A percentile compares a stretch with the other conserved stretches of the same genome.
phyloP scores from a whole-genome alignment of 2,329 filamentous ascomycete species.

The Nothophaeocryptopus gaeumannii region DNA sequence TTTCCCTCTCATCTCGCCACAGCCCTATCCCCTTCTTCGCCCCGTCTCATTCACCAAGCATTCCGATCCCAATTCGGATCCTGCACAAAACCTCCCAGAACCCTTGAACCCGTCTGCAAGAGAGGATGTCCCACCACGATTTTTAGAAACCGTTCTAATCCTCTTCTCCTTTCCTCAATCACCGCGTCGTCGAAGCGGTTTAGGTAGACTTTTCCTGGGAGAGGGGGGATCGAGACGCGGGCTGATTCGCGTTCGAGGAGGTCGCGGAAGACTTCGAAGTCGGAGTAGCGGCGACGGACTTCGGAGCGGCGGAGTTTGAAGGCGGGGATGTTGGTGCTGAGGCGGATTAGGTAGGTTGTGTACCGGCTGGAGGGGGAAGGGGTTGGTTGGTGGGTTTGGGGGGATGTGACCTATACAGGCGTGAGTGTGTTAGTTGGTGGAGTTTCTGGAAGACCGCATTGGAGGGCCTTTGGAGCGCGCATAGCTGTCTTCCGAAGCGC shows the following conservation, averaged over 20 bases:
- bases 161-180: constrained; percentile 88
- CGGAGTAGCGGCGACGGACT: constrained; percentile 90
- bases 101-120: constrained; percentile 95
- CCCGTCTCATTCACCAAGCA: constrained; percentile 60
- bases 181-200: constrained; percentile 98
- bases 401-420: constrained; percentile 91
- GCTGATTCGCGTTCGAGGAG: constrained; percentile 94
- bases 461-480: no score
- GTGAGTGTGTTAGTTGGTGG: not conserved
- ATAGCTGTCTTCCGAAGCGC: no score
- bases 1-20: no score
- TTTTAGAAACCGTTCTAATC: constrained; percentile 91
- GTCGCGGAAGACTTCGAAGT: constrained; percentile 98
- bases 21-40: no score
- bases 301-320: constrained; percentile 87
- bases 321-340: constrained; percentile 96
- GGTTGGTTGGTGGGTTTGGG: constrained; percentile 89
- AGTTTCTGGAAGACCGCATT: no score
- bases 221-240: constrained; percentile 88
- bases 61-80: constrained; percentile 91
- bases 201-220: constrained; percentile 96
- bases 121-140: constrained; percentile 96
- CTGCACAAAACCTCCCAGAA: constrained; percentile 93
- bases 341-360: constrained; percentile 97
- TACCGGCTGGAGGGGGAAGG: constrained; percentile 59